Percentiles rank a stretch among this genome's conserved stretches.
Evolutionary conservation across 2,329 filamentous ascomycete species (phyloP).

Genomic region (Clarireedia monteithiana): DNA sequence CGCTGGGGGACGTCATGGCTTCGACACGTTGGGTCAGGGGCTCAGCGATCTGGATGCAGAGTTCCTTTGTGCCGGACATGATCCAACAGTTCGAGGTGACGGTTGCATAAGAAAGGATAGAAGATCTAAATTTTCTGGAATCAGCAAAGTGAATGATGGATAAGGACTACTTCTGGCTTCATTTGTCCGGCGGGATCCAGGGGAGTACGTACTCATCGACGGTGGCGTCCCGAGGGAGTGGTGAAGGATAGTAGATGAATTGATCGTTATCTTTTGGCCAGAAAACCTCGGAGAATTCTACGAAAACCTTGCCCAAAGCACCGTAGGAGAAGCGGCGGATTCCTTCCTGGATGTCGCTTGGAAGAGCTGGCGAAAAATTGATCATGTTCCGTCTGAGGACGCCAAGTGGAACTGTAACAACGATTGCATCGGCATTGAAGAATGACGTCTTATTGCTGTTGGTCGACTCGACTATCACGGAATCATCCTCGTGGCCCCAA

Average conservation of each 20-base stretch:
- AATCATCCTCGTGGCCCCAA: constrained; percentile 31
- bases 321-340: constrained; percentile 34
- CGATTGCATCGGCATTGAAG: constrained; percentile 32
- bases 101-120: constrained; percentile 36
- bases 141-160: neutral
- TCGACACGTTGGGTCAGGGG: constrained; percentile 38
- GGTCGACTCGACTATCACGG: constrained; percentile 23
- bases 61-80: constrained; percentile 35
- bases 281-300: constrained; percentile 36
- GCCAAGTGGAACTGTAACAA: constrained; percentile 34
- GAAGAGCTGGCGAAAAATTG: constrained; percentile 33
- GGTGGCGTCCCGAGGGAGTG: constrained; percentile 24
- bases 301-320: constrained; percentile 36
- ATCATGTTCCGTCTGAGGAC: constrained; percentile 34
- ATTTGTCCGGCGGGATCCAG: neutral
- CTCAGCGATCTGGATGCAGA: constrained; percentile 37
- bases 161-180: neutral
- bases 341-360: constrained; percentile 31
- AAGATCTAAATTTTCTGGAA: constrained; percentile 11
- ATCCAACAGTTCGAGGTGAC: constrained; percentile 38
- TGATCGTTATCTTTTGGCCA: constrained; percentile 39
- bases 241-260: constrained; percentile 37
- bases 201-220: constrained; percentile 21
- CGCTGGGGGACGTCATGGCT: constrained; percentile 32
- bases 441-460: constrained; percentile 20